phyloP scores from a whole-genome alignment of 164 flowering plant genomes.

The Tinospora cordifolia region DNA sequence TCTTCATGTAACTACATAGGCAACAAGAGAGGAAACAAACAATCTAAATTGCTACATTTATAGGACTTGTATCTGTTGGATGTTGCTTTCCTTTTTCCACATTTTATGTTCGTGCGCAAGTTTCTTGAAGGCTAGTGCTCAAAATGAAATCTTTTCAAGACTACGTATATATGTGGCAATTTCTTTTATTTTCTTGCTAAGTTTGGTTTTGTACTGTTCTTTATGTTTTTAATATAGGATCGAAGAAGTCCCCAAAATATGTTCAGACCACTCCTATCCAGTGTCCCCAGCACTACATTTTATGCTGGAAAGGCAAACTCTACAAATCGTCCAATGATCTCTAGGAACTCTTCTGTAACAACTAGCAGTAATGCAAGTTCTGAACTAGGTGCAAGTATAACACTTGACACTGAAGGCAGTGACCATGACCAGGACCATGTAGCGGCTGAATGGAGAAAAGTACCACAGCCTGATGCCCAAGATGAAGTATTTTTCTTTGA shows the following conservation, averaged over 20 bases:
- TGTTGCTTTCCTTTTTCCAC: neutral
- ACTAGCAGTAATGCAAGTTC: constrained; percentile 88
- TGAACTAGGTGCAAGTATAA: constrained; percentile 55
- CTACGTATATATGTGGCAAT: neutral
- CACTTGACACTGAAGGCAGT: constrained; percentile 62
- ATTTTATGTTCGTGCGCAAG: neutral
- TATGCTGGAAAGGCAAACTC: constrained; percentile 60
- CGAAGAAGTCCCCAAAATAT: constrained; percentile 77
- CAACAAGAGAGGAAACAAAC: neutral
- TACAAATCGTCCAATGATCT: constrained; percentile 45
- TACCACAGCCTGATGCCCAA: constrained; percentile 29
- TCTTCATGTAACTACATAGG: neutral
- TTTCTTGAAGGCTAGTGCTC: neutral
- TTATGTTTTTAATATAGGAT: constrained; percentile 47
- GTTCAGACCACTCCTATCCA: constrained; percentile 95
- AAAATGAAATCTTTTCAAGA: neutral
- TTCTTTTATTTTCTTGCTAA: neutral
- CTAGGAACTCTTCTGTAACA: constrained; percentile 70
- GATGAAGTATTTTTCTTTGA: constrained; percentile 62
- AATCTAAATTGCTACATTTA: neutral
- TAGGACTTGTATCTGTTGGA: neutral
- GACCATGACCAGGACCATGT: constrained; percentile 54
- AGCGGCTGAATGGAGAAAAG: constrained; percentile 32
- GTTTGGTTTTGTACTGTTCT: constrained; percentile 4
- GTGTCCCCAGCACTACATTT: constrained; percentile 84